phyloP scores from a whole-genome alignment of 2,329 filamentous ascomycete genomes.

The Trichoderma breve region DNA sequence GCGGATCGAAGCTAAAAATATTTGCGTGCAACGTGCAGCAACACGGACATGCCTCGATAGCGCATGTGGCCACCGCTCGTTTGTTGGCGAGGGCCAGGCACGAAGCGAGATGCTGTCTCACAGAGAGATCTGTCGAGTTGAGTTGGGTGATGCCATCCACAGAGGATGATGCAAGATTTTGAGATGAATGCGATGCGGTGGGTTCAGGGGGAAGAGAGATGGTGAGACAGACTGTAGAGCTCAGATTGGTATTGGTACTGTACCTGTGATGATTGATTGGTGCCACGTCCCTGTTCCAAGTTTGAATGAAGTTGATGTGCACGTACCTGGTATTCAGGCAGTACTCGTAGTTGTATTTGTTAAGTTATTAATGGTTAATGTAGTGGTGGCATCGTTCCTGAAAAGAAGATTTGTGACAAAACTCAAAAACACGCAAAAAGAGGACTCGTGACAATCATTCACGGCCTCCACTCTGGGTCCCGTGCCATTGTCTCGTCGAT shows the following conservation, averaged over 20 bases:
- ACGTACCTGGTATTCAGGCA: neutral
- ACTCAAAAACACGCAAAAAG: conserved; percentile 13
- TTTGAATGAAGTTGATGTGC: neutral
- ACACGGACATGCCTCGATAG: neutral
- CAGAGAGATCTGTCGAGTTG: conserved; percentile 12
- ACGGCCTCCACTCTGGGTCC: neutral
- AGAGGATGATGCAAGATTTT: neutral
- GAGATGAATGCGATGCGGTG: conserved; percentile 11
- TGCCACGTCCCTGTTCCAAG: conserved; percentile 9
- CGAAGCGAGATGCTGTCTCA: conserved; percentile 20
- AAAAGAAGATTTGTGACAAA: conserved; percentile 3
- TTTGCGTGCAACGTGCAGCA: neutral
- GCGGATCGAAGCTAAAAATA: conserved; percentile 6
- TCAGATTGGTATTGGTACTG: neutral
- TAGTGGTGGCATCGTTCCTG: neutral
- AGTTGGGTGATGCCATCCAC: conserved; percentile 12
- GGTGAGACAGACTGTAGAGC: neutral
- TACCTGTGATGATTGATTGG: conserved; percentile 13
- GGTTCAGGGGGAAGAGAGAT: neutral
- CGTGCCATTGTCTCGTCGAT: neutral
- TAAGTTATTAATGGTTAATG: neutral
- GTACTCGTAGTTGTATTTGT: neutral
- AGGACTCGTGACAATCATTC: neutral
- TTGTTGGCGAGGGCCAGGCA: conserved; percentile 11
- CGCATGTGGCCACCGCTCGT: conserved; percentile 12